Conservation (phyloP, 1,284 basidiomycete genomes). For the Cronartium ribicola region DNA sequence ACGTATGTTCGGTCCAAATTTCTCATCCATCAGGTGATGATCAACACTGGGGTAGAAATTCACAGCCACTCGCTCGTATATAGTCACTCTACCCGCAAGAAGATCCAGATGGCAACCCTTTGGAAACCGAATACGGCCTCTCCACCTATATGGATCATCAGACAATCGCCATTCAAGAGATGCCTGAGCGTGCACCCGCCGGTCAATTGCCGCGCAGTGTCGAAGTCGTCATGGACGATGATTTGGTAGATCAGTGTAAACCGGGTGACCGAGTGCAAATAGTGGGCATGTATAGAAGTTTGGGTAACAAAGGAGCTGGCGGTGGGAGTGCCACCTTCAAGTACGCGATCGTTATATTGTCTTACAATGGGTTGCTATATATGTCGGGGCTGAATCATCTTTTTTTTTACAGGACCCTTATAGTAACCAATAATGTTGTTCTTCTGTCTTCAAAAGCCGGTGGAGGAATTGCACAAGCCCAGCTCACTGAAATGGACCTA, state of each 20-base stretch:
- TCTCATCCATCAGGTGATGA: too few relatives aligned
- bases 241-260: slow-evolving; percentile 94
- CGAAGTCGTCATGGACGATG: slow-evolving; percentile 93
- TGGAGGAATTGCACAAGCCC: slow-evolving; percentile 88
- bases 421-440: slow-evolving; percentile 93
- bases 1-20: slow-evolving; percentile 57
- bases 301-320: slow-evolving; percentile 71
- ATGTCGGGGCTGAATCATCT: slow-evolving; percentile 4
- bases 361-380: not conserved
- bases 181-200: slow-evolving; percentile 96
- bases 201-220: slow-evolving; percentile 93
- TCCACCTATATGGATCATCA: slow-evolving; percentile 95
- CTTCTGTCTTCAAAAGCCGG: slow-evolving; percentile 94
- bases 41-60: slow-evolving; percentile 60
- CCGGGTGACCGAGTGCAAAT: slow-evolving; percentile 96
- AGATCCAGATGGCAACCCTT: slow-evolving; percentile 78
- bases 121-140: slow-evolving; percentile 89
- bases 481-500: slow-evolving; percentile 89
- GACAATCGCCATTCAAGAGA: slow-evolving; percentile 96
- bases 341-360: slow-evolving; percentile 57
- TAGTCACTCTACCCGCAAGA: slow-evolving; percentile 67
- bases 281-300: slow-evolving; percentile 88
- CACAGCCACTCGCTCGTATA: slow-evolving; percentile 56
- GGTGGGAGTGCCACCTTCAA: slow-evolving; percentile 75
- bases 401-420: slow-evolving; percentile 65